Evolutionary conservation across 1,284 basidiomycete genomes (phyloP), one percentile per base, ranked within the genome.

Genomic region (Rhodotorula sp.): DNA sequence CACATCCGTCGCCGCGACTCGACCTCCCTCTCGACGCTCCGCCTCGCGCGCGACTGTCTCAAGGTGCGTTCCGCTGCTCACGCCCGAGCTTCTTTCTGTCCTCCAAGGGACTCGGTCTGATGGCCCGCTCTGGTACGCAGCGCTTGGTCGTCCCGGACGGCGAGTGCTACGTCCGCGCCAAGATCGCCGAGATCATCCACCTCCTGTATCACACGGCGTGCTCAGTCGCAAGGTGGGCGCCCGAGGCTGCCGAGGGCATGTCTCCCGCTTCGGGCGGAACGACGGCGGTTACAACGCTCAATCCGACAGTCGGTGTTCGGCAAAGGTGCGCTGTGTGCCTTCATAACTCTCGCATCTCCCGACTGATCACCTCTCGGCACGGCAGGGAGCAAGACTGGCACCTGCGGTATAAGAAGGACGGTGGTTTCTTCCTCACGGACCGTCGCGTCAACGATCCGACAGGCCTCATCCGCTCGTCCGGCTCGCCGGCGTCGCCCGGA

Each of bases 111-210:
- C 34, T 34, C 34, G 34, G 34, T 34, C 34, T 34, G 34, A 34
- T 5, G 34, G 34, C 5, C 34, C 34, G 34, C 34, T 34, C 5
- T 5, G 34, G 34, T 34, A 34, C 34, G 34, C 54, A 74, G 71
- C 66, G 74, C 70, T 64, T 79, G 71, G 66, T 77, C 55, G 77
- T 74, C 0, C 52, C 71, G 41, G 80, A 79, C 16, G 74, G 75
- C 74, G 79, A 79, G 71, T 76, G 77, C 61, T 73, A 82, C 76
- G 66, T 78, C 71, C 75, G 77, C 23, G 75, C 73, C 67, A 83
- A 97, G 89, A 96, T 93, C 1, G 89, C 91, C 41, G 93, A 94
- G 82, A 93, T 96, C 71, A 95, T 97, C 78, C 87, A 90, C 41
- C 85, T 98, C 27, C 85, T 98, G 41, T 96, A 93, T 81, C 93